Evolutionary conservation across 495 filamentous ascomycete species (phyloP), one percentile per base, ranked within the genome.

Genomic region (Peziza echinospora): DNA sequence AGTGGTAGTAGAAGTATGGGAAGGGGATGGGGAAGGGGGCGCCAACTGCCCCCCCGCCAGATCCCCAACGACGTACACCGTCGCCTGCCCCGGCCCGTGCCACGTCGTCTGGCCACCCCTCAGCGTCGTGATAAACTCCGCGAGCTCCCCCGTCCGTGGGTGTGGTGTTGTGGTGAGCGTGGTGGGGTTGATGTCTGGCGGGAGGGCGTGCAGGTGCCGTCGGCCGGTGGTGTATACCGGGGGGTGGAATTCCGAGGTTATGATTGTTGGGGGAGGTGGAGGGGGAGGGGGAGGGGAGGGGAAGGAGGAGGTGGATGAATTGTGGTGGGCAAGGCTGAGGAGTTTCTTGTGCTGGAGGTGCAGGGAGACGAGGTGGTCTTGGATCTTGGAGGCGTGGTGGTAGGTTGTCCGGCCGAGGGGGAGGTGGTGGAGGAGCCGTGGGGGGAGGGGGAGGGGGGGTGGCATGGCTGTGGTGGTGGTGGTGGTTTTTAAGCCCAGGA

Each of bases 181-280:
- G 76, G 26, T 83, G 76, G 59, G 82, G 82, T 51, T 81, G 81
- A 56, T 84, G 80, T 56, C 83, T 83, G 40, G 79, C 82, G 26
- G 30, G 30, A 17, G 19, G 13, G 13, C 6, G 30, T 7, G 30
- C 19, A 81, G 73, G 61, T 84, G 80, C 59, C 84, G 80, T 49
- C 83, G 71, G 62, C 83, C 96, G 53, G 82, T 91, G 67, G 96
- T 96, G 58, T 85, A 83, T 23, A 97, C 72, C 64, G 94, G 94
- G 37, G 83, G 79, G 63, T 94, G 96, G 24, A 96, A 73, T 65
- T 94, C 89, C 16, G 44, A 41, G 28, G 47, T 13, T 23, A 5
- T 8, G 6, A 10, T 21, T 23, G 9, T 28, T 13, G 17, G 1
- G 5, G 47, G n/a, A 5, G 21, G 10, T 17, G 22, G 30, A 11